Evolutionary conservation across 371 early-diverging fungal species (phyloP).

Genomic region (Parasitella parasitica): DNA sequence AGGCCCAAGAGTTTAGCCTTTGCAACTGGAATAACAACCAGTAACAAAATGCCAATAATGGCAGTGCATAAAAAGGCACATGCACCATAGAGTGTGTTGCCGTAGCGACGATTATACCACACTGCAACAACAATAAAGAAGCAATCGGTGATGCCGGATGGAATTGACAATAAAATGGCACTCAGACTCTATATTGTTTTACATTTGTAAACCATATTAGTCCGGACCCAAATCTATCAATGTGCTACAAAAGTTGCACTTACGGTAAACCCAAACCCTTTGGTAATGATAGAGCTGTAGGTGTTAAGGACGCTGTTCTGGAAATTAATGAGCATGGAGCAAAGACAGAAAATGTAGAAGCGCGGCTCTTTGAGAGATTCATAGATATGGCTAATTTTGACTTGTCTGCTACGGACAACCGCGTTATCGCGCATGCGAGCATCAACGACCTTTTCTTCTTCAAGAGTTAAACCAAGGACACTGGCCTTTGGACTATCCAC

Average conservation of each 20-base stretch:
- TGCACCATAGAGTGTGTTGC: constrained; percentile 33
- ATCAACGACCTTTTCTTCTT: constrained; percentile 37
- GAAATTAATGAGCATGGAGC: constrained; percentile 32
- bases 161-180: constrained; percentile 40
- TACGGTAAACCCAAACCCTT: constrained; percentile 44
- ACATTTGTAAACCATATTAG: not conserved
- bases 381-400: constrained; percentile 10
- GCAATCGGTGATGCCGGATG: constrained; percentile 33
- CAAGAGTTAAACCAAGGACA: constrained; percentile 28
- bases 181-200: constrained; percentile 29
- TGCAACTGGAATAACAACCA: constrained; percentile 37
- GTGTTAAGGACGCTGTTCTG: constrained; percentile 40
- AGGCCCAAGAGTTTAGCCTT: constrained; percentile 36
- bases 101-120: constrained; percentile 35
- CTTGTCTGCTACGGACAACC: constrained; percentile 1
- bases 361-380: constrained; percentile 24
- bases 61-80: constrained; percentile 20
- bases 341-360: constrained; percentile 24
- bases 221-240: not conserved
- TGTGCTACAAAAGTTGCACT: not conserved
- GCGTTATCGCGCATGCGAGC: constrained; percentile 29
- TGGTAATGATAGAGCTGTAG: constrained; percentile 37
- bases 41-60: constrained; percentile 38
- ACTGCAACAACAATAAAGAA: constrained; percentile 34
- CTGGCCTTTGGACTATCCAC: constrained; percentile 34